phyloP scores from a whole-genome alignment of 2,329 filamentous ascomycete genomes.

The Talaromyces sp. region DNA sequence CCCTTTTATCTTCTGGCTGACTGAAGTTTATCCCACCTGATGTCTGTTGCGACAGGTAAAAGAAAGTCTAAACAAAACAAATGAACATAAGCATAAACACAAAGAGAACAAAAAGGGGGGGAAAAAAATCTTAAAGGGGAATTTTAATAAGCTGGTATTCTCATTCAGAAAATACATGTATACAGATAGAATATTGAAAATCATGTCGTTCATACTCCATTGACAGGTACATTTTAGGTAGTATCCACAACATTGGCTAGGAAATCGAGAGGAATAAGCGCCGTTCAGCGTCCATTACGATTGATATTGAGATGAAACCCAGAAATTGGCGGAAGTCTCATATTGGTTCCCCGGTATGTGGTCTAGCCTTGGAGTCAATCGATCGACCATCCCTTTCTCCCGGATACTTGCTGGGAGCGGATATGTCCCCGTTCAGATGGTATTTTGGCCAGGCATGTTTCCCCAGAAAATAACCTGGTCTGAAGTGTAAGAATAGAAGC shows the following conservation, averaged over 20 bases:
- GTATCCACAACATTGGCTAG: too few relatives aligned
- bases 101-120: not conserved
- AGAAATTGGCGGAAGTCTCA: slow-evolving; percentile 27
- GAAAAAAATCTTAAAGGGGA: not conserved
- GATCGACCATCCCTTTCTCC: slow-evolving; percentile 27
- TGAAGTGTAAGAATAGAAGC: not conserved
- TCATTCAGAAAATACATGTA: too few relatives aligned
- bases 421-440: not conserved
- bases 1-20: slow-evolving; percentile 2
- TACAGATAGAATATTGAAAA: too few relatives aligned
- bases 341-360: slow-evolving; percentile 34
- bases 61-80: not conserved
- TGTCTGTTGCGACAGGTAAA: slow-evolving; percentile 4
- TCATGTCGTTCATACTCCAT: too few relatives aligned
- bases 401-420: slow-evolving; percentile 27
- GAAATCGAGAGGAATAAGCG: not conserved
- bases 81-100: too few relatives aligned
- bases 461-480: not conserved
- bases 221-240: too few relatives aligned
- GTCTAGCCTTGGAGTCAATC: slow-evolving; percentile 22
- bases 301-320: not conserved
- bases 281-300: not conserved
- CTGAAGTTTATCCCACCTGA: slow-evolving; percentile 14
- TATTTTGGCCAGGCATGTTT: slow-evolving; percentile 5
- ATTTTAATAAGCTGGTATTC: too few relatives aligned